Percentiles rank a stretch among this genome's conserved stretches.
Conservation (phyloP, 2,329 filamentous ascomycete species). For the Fusarium sp. region DNA sequence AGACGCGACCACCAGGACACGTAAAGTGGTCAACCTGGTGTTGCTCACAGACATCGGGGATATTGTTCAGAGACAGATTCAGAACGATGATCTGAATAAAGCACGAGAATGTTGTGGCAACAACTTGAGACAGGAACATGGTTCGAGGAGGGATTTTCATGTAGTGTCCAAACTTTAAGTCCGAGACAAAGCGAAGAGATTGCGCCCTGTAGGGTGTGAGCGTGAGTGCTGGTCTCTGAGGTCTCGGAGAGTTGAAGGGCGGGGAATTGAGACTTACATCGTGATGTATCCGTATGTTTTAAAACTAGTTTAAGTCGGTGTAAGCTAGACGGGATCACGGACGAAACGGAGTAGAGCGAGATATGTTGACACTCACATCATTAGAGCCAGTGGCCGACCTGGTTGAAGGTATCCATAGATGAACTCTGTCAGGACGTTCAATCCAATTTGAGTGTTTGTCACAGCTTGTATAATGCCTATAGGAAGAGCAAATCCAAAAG, state of each 20-base stretch:
- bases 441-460: constrained; percentile 76
- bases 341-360: not conserved
- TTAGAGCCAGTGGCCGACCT: constrained; percentile 76
- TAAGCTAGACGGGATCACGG: no score
- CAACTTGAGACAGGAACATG: constrained; percentile 74
- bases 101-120: constrained; percentile 73
- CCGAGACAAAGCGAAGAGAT: constrained; percentile 71
- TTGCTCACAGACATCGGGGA: constrained; percentile 71
- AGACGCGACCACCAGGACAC: constrained; percentile 71
- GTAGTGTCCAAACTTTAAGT: constrained; percentile 78
- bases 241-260: not conserved
- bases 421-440: constrained; percentile 81
- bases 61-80: constrained; percentile 69
- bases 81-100: constrained; percentile 74
- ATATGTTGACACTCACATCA: constrained; percentile 64
- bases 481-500: constrained; percentile 72
- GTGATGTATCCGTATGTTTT: constrained; percentile 73
- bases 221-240: not conserved
- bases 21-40: constrained; percentile 69
- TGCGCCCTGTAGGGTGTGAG: constrained; percentile 58
- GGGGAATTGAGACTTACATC: constrained; percentile 53
- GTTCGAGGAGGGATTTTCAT: constrained; percentile 76
- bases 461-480: constrained; percentile 77
- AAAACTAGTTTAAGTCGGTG: constrained; percentile 56
- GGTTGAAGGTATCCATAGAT: constrained; percentile 81